Conservation (phyloP, 1,284 basidiomycete species). For the Cryptococcus wingfieldii region DNA sequence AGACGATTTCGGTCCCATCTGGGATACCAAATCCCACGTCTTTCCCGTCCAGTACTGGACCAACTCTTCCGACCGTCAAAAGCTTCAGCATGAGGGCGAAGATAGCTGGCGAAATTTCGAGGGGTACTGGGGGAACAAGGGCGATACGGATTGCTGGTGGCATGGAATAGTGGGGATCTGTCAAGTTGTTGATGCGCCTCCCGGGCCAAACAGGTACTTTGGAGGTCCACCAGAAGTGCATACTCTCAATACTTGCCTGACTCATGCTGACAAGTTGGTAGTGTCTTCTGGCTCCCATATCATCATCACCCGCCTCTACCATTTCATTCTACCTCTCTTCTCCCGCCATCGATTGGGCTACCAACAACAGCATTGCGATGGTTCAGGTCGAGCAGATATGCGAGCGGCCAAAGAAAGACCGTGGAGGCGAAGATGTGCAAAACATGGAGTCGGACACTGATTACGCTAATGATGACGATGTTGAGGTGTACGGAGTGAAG, state of each 20-base stretch:
- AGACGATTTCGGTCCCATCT: slow-evolving; percentile 40
- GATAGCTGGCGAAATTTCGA: slow-evolving; percentile 39
- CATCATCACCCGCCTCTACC: slow-evolving; percentile 25
- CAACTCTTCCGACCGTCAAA: slow-evolving; percentile 17
- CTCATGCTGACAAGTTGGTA: neutral
- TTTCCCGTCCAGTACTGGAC: slow-evolving; percentile 39
- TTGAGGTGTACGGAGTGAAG: slow-evolving; percentile 15
- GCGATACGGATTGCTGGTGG: slow-evolving; percentile 43
- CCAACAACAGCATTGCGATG: slow-evolving; percentile 15
- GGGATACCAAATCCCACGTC: slow-evolving; percentile 41
- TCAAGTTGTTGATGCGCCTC: slow-evolving; percentile 38
- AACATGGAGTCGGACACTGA: neutral
- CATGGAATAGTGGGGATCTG: slow-evolving; percentile 31
- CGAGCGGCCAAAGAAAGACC: slow-evolving; percentile 16
- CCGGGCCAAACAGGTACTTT: slow-evolving; percentile 41
- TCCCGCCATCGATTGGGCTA: slow-evolving; percentile 14
- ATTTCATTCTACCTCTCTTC: slow-evolving; percentile 33
- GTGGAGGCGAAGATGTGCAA: slow-evolving; percentile 13
- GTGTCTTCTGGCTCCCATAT: slow-evolving; percentile 20
- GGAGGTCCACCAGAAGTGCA: slow-evolving; percentile 34
- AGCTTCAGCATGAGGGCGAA: slow-evolving; percentile 24
- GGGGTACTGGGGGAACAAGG: slow-evolving; percentile 42
- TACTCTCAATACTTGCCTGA: neutral
- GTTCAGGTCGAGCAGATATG: slow-evolving; percentile 42
- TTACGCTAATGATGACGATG: slow-evolving; percentile 16